phyloP scores from a whole-genome alignment of 208 protist genomes.

The Leishmania guyanensis region DNA sequence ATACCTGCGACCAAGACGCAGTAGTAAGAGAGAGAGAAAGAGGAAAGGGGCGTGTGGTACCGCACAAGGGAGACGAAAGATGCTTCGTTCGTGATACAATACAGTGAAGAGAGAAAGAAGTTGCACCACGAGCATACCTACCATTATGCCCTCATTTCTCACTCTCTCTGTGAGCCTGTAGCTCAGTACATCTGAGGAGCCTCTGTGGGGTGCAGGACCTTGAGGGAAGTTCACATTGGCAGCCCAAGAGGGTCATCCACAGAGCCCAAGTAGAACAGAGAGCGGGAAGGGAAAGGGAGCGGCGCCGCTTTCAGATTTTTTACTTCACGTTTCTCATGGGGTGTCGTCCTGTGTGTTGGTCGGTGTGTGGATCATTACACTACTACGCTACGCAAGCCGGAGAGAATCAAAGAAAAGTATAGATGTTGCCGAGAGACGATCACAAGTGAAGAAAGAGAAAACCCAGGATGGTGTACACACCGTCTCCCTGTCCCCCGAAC shows the following conservation, averaged over 20 bases:
- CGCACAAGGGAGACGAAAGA: neutral
- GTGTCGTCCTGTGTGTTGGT: neutral
- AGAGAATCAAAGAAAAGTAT: neutral
- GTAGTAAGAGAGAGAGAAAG: neutral
- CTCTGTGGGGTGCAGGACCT: neutral
- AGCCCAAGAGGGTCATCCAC: neutral
- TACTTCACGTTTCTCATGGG: neutral
- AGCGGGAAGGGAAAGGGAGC: neutral
- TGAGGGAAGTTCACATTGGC: neutral
- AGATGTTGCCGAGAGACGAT: neutral
- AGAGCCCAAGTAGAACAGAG: neutral
- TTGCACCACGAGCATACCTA: neutral
- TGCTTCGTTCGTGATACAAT: neutral
- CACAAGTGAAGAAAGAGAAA: neutral
- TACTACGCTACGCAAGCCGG: neutral
- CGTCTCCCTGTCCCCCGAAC: neutral
- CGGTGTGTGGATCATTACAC: neutral
- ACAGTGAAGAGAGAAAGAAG: neutral
- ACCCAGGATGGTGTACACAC: neutral
- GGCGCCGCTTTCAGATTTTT: neutral
- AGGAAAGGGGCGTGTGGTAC: neutral
- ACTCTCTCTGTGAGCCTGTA: neutral
- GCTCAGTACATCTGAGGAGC: neutral
- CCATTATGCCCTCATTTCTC: neutral
- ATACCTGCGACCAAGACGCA: neutral